Evolutionary conservation across 495 filamentous ascomycete species (phyloP), one percentile per base, ranked within the genome.

Genomic region (Aspergillus homomorphus): DNA sequence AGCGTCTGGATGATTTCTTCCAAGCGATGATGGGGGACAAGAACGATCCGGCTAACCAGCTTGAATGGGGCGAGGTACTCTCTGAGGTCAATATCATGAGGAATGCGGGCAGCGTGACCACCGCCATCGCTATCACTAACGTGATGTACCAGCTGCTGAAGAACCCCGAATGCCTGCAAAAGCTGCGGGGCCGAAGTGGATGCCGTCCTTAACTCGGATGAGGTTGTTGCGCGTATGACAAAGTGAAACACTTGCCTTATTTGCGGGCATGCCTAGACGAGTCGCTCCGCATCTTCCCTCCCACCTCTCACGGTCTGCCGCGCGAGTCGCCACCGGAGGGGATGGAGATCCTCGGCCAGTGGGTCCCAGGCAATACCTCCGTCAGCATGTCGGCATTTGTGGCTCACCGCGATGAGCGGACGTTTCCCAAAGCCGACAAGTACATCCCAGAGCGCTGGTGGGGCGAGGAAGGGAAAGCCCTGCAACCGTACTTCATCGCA

Each of bases 161-260:
- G 43, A 75, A 84, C 62, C 84, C 83, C 0, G 58, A 70, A 3
- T 68, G 66, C 4, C 72, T 86, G 50, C 62, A 61, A 4, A 82
- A 80, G 61, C 79, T 87, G 1, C 79, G 81, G 21, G n/a, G 57
- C 79, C 28, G 87, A 90, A 64, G 69, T 91, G 9, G 85, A 77
- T 26, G 66, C 66, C 0, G 71, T 73, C 9, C 65, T 77, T 23
- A 70, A 75, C 19, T 54, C 61, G 22, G 73, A 75, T 14, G 71
- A 70, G 60, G 58, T 67, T 18, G 65, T 80, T 44, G 77, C 73
- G 2, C 65, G 12, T 79, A 77, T 58, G 76, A 77, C 23, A 79
- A 77, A 52, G 64, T 80, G 20, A 77, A 73, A 33, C 62, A 70
- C 45, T 59, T 76, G 44, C 73, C 74, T 12, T 78, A 73, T 54